These are phyloP conservation scores for Entelexis paramagnoliae DNA, from an alignment of 1,139 yeast species.

Conservation along the genomic window DNA sequence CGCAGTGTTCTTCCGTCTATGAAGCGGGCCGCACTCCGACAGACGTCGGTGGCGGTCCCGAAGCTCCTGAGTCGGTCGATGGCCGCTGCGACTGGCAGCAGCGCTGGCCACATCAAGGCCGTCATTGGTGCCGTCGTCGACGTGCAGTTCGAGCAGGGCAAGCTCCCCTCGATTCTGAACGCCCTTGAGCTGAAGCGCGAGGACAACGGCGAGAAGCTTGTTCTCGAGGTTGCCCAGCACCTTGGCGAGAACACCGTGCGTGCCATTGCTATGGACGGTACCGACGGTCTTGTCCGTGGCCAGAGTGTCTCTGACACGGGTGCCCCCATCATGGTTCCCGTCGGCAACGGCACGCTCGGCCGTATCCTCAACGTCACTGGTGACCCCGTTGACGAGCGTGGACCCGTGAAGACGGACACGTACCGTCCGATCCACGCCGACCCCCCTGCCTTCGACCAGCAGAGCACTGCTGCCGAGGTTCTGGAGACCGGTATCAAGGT, in stretches of 20 bases:
- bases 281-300: constrained; percentile 99
- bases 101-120: constrained; percentile 37
- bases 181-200: constrained; percentile 73
- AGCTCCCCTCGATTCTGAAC: constrained; percentile 93
- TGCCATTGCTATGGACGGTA: constrained; percentile 99
- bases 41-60: constrained; percentile 18
- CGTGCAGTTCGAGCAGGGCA: constrained; percentile 96
- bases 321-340: constrained; percentile 97
- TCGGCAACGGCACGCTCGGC: constrained; percentile 98
- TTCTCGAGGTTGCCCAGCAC: constrained; percentile 98
- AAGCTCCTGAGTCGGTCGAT: constrained; percentile 22
- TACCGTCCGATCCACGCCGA: constrained; percentile 98
- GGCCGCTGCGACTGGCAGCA: constrained; percentile 23
- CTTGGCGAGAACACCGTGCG: constrained; percentile 99
- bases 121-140: constrained; percentile 99
- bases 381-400: constrained; percentile 99
- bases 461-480: constrained; percentile 95
- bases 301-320: constrained; percentile 87
- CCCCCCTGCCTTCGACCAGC: constrained; percentile 92
- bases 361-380: constrained; percentile 98
- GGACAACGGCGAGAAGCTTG: constrained; percentile 56
- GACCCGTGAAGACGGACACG: constrained; percentile 86
- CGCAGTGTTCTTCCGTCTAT: constrained; percentile 26
- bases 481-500: constrained; percentile 99
- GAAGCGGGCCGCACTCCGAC: constrained; percentile 26